phyloP scores from a whole-genome alignment of 1,284 basidiomycete genomes.

The Heterobasidion annosum region DNA sequence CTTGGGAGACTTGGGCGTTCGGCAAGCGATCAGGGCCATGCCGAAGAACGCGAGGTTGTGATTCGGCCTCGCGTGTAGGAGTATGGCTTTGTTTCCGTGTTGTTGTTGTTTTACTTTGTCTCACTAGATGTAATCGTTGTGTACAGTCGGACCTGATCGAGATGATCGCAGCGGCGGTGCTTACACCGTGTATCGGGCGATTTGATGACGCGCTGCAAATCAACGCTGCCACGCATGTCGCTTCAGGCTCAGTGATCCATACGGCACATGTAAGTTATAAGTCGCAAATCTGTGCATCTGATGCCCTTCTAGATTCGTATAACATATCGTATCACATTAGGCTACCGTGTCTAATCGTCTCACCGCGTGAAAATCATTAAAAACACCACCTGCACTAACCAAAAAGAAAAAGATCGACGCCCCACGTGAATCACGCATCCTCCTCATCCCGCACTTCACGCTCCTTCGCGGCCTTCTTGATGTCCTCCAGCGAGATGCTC shows the following conservation, averaged over 20 bases:
- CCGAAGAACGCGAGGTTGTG: constrained; percentile 49
- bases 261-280: too few relatives aligned
- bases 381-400: neutral
- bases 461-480: constrained; percentile 20
- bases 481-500: constrained; percentile 44
- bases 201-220: too few relatives aligned
- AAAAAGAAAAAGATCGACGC: neutral
- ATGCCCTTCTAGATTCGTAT: too few relatives aligned
- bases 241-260: too few relatives aligned
- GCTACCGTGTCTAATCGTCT: neutral
- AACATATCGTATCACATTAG: too few relatives aligned
- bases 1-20: constrained; percentile 59
- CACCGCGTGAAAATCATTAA: neutral
- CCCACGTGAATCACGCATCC: neutral
- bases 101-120: neutral
- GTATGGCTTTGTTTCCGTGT: neutral
- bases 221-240: too few relatives aligned
- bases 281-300: too few relatives aligned
- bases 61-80: constrained; percentile 4
- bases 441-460: constrained; percentile 4
- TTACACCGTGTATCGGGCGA: too few relatives aligned
- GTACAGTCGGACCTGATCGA: too few relatives aligned
- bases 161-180: too few relatives aligned
- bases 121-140: too few relatives aligned
- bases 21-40: constrained; percentile 59